These are phyloP conservation scores for Zalaria sp. DNA, from an alignment of 2,329 filamentous ascomycete species.

Conservation along the genomic window DNA sequence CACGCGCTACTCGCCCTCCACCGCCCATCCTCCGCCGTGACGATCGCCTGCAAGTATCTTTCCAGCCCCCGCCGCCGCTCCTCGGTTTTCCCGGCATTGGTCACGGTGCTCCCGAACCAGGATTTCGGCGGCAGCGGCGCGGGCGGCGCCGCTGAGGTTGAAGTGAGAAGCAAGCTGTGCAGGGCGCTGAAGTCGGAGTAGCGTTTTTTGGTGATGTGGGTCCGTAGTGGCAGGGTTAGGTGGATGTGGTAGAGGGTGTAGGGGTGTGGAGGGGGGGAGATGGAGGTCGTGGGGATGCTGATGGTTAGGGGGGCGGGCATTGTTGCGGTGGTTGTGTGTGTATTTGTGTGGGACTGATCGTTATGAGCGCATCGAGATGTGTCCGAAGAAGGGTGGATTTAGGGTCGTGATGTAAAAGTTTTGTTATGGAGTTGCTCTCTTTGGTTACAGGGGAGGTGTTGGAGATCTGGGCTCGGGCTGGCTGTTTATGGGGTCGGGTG, in stretches of 20 bases:
- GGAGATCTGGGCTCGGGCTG: too few species aligned
- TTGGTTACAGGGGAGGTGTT: too few species aligned
- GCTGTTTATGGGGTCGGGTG: too few species aligned
- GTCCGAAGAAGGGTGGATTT: too few species aligned
- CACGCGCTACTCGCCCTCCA: constrained; percentile 65
- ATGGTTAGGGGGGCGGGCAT: constrained; percentile 33
- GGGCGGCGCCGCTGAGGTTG: constrained; percentile 51
- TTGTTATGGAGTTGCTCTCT: too few species aligned
- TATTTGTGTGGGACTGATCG: too few species aligned
- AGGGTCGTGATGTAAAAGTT: too few species aligned
- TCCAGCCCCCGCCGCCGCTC: constrained; percentile 55
- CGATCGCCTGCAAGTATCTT: constrained; percentile 56
- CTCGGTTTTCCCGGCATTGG: constrained; percentile 55
- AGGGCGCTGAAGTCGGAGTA: constrained; percentile 67
- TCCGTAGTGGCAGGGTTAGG: constrained; percentile 60
- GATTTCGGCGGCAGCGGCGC: constrained; percentile 56
- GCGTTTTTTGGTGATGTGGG: constrained; percentile 63
- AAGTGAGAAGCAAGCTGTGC: constrained; percentile 45
- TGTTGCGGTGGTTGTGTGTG: too few species aligned
- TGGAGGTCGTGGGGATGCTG: constrained; percentile 33
- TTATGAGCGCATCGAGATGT: too few species aligned
- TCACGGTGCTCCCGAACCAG: constrained; percentile 62
- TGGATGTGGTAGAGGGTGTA: constrained; percentile 70
- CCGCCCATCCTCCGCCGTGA: constrained; percentile 56
- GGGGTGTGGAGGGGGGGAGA: constrained; percentile 43